Evolutionary conservation across 805 yeast genomes (phyloP).

Genomic region (Sporopachydermia lactativora): DNA sequence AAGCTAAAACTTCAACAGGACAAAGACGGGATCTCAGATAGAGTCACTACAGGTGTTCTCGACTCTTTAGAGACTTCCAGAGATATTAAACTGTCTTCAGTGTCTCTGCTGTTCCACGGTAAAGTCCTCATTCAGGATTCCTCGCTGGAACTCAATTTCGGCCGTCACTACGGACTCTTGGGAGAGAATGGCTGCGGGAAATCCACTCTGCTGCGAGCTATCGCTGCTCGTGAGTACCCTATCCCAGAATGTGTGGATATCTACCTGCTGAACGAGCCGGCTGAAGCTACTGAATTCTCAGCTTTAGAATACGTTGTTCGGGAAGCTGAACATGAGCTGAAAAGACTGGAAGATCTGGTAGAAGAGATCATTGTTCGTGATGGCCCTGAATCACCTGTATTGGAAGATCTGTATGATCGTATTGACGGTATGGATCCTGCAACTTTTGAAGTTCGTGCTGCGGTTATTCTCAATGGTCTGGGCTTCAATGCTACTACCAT

Average conservation of each 20-base stretch:
- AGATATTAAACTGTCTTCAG: constrained; percentile 84
- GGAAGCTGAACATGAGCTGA: constrained; percentile 90
- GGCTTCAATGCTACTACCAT: constrained; percentile 87
- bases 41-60: constrained; percentile 96
- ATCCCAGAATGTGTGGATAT: constrained; percentile 86
- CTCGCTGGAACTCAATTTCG: constrained; percentile 82
- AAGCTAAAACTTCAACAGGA: constrained; percentile 88
- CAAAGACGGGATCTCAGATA: constrained; percentile 86
- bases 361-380: constrained; percentile 81
- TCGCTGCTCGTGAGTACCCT: constrained; percentile 95
- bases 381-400: constrained; percentile 81
- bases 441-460: constrained; percentile 94
- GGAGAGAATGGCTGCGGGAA: constrained; percentile 99
- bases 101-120: constrained; percentile 92
- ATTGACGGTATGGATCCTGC: constrained; percentile 93
- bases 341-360: constrained; percentile 78
- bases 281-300: constrained; percentile 81
- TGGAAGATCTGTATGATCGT: constrained; percentile 87
- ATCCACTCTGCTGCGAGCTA: constrained; percentile 82
- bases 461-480: constrained; percentile 89
- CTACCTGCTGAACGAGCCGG: constrained; percentile 92
- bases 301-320: constrained; percentile 94
- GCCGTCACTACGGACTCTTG: constrained; percentile 92
- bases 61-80: constrained; percentile 81
- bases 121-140: constrained; percentile 92